These are phyloP conservation scores for Pisolithus sp. DNA, from an alignment of 768 basidiomycete genomes.

Conservation along the genomic window DNA sequence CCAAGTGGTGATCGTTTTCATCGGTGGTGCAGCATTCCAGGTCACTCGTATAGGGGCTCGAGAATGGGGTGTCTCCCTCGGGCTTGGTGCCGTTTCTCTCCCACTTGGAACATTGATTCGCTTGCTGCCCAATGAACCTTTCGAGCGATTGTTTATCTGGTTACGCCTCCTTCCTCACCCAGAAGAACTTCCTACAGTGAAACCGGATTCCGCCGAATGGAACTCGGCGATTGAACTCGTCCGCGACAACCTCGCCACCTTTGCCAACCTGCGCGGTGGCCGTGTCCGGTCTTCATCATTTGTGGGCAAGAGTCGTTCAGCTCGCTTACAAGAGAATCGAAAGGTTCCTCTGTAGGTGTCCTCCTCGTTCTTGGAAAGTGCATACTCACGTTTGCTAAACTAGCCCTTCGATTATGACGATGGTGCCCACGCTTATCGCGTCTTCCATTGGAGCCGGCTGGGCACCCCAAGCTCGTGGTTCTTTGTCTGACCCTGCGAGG, in stretches of 20 bases:
- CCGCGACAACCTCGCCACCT: slow-evolving; percentile 80
- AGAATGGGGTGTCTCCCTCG: slow-evolving; percentile 92
- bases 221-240: slow-evolving; percentile 75
- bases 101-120: slow-evolving; percentile 84
- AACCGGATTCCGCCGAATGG: slow-evolving; percentile 58
- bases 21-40: slow-evolving; percentile 89
- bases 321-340: slow-evolving; percentile 46
- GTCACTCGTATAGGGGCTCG: slow-evolving; percentile 71
- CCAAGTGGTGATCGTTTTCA: slow-evolving; percentile 84
- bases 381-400: slow-evolving; percentile 22
- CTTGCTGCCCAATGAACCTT: slow-evolving; percentile 70
- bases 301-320: slow-evolving; percentile 71
- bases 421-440: slow-evolving; percentile 69
- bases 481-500: slow-evolving; percentile 68
- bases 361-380: slow-evolving; percentile 7
- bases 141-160: slow-evolving; percentile 55
- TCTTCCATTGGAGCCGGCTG: slow-evolving; percentile 68
- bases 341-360: slow-evolving; percentile 42
- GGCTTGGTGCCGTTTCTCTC: slow-evolving; percentile 80
- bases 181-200: slow-evolving; percentile 54
- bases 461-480: slow-evolving; percentile 48
- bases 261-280: slow-evolving; percentile 81
- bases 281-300: slow-evolving; percentile 81
- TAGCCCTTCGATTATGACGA: slow-evolving; percentile 67
- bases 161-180: slow-evolving; percentile 57